phyloP scores from a whole-genome alignment of 169 alveolate species.

The Cryptosporidium sp. region DNA sequence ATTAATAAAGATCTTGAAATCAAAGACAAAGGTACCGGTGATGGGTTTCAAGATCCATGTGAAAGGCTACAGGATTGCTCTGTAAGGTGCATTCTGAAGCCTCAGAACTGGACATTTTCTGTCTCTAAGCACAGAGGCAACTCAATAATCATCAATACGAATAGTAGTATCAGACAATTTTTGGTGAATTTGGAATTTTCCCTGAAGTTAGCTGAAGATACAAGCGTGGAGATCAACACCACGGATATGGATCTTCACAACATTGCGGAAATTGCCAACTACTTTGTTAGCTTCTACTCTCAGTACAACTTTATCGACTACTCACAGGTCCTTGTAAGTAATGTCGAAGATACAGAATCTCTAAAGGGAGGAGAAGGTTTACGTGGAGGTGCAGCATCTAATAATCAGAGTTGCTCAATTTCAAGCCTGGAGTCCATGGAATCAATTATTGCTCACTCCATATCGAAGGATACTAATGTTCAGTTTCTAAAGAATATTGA shows the following conservation, averaged over 20 bases:
- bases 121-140: background rate
- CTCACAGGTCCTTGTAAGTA: constrained; percentile 38
- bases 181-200: constrained; percentile 15
- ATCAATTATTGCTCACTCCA: background rate
- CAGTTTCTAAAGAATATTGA: constrained; percentile 23
- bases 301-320: constrained; percentile 49
- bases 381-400: background rate
- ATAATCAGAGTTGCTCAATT: background rate
- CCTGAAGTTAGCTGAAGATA: constrained; percentile 1
- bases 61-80: background rate
- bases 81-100: constrained; percentile 15
- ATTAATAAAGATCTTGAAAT: constrained; percentile 1
- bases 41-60: background rate
- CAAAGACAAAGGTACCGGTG: background rate
- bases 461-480: constrained; percentile 1
- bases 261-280: constrained; percentile 33
- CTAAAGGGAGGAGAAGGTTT: background rate
- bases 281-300: constrained; percentile 25
- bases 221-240: constrained; percentile 27
- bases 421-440: constrained; percentile 1
- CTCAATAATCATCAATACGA: background rate
- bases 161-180: background rate
- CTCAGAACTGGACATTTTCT: constrained; percentile 38
- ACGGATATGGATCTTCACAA: constrained; percentile 64
- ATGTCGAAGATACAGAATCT: background rate